Evolutionary conservation across 345 rosid species (phyloP).

Genomic region (Pelargonium nanum): DNA sequence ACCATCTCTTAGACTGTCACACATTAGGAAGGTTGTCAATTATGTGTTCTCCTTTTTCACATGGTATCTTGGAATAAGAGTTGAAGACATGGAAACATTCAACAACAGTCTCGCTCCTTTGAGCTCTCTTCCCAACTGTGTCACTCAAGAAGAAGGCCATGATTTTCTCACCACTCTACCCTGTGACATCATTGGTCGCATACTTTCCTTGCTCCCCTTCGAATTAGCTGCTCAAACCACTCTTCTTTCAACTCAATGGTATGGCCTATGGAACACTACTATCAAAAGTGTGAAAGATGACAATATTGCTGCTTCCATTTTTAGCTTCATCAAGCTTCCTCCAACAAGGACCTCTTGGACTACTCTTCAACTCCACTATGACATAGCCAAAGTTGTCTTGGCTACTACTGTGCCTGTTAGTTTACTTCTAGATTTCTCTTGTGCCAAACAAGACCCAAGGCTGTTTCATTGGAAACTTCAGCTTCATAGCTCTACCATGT

Average conservation of each 20-base stretch:
- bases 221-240: constrained; percentile 5
- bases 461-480: constrained; percentile 6
- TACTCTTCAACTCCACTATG: constrained; percentile 2
- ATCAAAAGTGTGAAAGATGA: neutral
- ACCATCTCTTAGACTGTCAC: too few relatives aligned
- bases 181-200: constrained; percentile 1
- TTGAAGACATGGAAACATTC: too few relatives aligned
- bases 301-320: neutral
- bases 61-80: too few relatives aligned
- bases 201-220: constrained; percentile 9
- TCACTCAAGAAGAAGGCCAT: neutral
- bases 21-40: too few relatives aligned
- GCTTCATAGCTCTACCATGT: neutral
- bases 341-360: neutral
- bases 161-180: neutral
- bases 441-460: neutral
- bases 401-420: neutral
- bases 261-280: constrained; percentile 2
- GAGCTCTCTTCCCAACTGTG: neutral
- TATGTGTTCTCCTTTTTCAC: too few relatives aligned
- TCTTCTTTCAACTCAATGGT: constrained; percentile 3
- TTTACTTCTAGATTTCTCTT: constrained; percentile 9
- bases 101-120: neutral
- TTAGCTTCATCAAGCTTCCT: neutral
- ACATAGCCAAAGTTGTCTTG: neutral